These are phyloP conservation scores for Populus pruinosa DNA, from an alignment of 345 rosid species.

Conservation along the genomic window DNA sequence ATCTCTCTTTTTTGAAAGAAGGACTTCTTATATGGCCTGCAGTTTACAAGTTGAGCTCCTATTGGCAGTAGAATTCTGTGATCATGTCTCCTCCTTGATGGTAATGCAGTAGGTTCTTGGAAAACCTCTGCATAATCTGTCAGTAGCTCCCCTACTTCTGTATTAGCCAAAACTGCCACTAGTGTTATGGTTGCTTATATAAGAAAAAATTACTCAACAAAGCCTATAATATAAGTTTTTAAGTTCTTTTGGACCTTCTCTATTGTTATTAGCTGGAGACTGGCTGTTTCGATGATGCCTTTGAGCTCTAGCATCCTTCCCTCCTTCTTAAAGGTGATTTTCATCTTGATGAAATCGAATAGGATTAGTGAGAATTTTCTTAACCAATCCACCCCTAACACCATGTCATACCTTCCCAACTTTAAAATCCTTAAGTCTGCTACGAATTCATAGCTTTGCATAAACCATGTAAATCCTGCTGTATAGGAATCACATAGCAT, in stretches of 20 bases:
- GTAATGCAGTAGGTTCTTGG: too few species aligned
- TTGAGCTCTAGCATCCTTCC: too few species aligned
- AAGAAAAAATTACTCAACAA: too few species aligned
- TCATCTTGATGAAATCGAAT: background rate
- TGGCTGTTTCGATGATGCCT: too few species aligned
- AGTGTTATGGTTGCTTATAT: accelerated
- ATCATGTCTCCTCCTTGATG: background rate
- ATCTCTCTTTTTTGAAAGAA: background rate
- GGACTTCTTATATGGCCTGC: background rate
- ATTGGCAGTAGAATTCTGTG: background rate
- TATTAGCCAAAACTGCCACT: too few species aligned
- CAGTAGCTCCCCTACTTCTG: accelerated
- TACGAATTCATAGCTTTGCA: too few species aligned
- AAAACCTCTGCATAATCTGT: too few species aligned
- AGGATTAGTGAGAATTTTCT: background rate
- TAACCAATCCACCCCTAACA: too few species aligned
- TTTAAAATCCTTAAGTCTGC: background rate
- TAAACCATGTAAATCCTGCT: too few species aligned
- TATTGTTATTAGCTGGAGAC: accelerated
- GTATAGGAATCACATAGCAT: too few species aligned
- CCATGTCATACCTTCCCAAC: background rate
- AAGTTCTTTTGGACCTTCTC: too few species aligned
- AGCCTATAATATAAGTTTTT: accelerated
- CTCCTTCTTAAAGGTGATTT: background rate
- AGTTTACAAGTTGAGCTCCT: background rate